These are phyloP conservation scores for Chytridiales sp. DNA, from an alignment of 371 early-diverging fungal species.

Conservation along the genomic window DNA sequence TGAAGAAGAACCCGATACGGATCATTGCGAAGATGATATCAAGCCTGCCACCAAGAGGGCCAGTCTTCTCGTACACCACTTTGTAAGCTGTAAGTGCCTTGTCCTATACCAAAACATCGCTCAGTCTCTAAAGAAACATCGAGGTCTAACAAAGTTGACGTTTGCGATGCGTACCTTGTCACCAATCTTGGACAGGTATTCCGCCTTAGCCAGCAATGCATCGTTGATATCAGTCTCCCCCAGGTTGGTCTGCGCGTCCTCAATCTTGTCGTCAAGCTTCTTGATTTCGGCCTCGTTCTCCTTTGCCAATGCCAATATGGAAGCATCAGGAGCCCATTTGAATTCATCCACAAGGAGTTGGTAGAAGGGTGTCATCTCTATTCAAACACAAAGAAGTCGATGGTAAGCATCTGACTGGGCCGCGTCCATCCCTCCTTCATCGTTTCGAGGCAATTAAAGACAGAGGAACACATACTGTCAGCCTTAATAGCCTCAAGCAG, in stretches of 20 bases:
- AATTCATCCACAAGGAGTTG: constrained; percentile 64
- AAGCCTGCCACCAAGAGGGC: constrained; percentile 87
- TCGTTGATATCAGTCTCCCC: constrained; percentile 95
- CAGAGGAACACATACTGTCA: constrained; percentile 58
- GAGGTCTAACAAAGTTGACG: background rate
- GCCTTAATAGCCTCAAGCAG: constrained; percentile 67
- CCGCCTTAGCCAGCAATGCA: constrained; percentile 87
- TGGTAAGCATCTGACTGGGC: too few relatives aligned
- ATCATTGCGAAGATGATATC: constrained; percentile 90
- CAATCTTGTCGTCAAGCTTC: constrained; percentile 76
- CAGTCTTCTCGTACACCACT: constrained; percentile 78
- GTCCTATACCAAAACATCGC: constrained; percentile 56
- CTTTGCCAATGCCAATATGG: constrained; percentile 45
- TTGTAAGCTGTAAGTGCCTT: constrained; percentile 81
- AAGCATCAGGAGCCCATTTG: constrained; percentile 43
- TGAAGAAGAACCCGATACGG: constrained; percentile 93
- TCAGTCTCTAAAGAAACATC: background rate
- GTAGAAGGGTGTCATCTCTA: constrained; percentile 89
- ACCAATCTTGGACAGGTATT: constrained; percentile 89
- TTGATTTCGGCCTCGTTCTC: constrained; percentile 75
- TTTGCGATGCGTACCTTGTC: constrained; percentile 70
- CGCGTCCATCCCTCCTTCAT: too few relatives aligned
- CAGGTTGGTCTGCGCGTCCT: constrained; percentile 85
- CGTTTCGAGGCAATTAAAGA: too few relatives aligned
- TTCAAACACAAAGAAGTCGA: too few relatives aligned